phyloP scores from a whole-genome alignment of 1,284 basidiomycete genomes.

The Austropuccinia psidii region DNA sequence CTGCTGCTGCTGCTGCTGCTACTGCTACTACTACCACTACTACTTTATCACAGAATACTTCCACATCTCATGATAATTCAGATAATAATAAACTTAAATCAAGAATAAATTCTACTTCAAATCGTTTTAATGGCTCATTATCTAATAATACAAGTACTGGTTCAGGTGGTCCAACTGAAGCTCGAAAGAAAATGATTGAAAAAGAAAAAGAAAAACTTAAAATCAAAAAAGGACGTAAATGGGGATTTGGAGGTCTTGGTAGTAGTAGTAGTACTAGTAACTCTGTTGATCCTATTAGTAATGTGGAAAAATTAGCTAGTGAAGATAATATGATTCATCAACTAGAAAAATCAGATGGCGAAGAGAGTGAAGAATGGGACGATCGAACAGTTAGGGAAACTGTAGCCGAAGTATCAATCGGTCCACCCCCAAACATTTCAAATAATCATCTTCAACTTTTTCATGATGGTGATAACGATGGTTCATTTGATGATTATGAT shows the following conservation, averaged over 20 bases:
- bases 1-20: slow-evolving; percentile 45
- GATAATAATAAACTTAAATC: too few relatives aligned
- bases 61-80: too few relatives aligned
- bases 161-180: neutral
- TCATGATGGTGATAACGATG: neutral
- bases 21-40: slow-evolving; percentile 54
- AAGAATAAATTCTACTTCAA: neutral
- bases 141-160: neutral
- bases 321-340: too few relatives aligned
- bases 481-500: slow-evolving; percentile 53
- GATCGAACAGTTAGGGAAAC: neutral
- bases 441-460: too few relatives aligned
- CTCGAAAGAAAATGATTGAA: slow-evolving; percentile 44
- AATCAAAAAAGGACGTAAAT: slow-evolving; percentile 45
- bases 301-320: neutral
- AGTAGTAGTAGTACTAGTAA: neutral
- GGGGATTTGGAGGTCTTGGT: slow-evolving; percentile 46
- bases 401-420: slow-evolving; percentile 15
- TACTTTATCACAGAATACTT: too few relatives aligned
- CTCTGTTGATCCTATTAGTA: neutral
- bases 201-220: slow-evolving; percentile 49
- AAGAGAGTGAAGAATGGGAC: slow-evolving; percentile 17
- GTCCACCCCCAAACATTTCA: neutral
- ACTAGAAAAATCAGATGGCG: neutral
- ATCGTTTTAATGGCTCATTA: neutral